Base-by-base conservation (phyloP, 371 early-diverging fungal genomes). In the Zopfochytrium polystomum region DNA sequence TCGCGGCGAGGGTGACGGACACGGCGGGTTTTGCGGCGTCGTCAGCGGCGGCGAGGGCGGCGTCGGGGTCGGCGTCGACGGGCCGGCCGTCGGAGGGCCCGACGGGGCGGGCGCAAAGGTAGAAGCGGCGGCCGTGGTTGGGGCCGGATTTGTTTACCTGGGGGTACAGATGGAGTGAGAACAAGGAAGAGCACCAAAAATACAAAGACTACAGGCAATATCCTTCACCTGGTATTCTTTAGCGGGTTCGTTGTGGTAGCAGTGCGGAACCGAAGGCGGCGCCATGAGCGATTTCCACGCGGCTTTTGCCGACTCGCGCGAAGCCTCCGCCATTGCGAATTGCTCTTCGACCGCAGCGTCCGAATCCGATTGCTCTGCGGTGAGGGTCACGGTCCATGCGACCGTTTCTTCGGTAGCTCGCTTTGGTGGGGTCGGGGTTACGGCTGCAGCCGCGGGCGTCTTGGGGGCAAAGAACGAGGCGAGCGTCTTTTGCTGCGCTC, bases 61-160 rank as follows among this genome's bases (percentile, higher is more conserved):
- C 38, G 18, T 13, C 43, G 29, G 43, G 51, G 18, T 27, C 42
- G n/a, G 23, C 34, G 23, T 22, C 32, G 49, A 48, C 18, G 20
- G 31, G 29, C 30, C 31, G 34, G 31, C 60, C 67, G 34, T 44
- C 53, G 31, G 54, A 48, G 1, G 72, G 70, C 4, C 78, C 78
- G 0, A 79, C 77, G 45, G 80, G 82, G 76, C 84, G 64, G 6
- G 85, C 80, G 56, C 91, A 91, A 5, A 85, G 64, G 62, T 80
- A 91, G 65, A 91, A 91, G 22, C 63, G 58, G 3, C 87, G 75
- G 1, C 90, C 89, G 27, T 86, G 78, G 67, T 89, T 91, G 1
- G 83, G 82, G 0, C 90, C 88, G 29, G 81, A 75, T 63, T 89
- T 89, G 61, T 80, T 82, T 22, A 87, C 71, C 60, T 67, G 18